Evolutionary conservation across 1,139 yeast genomes (phyloP).

Genomic region (Kazachstania sp.): DNA sequence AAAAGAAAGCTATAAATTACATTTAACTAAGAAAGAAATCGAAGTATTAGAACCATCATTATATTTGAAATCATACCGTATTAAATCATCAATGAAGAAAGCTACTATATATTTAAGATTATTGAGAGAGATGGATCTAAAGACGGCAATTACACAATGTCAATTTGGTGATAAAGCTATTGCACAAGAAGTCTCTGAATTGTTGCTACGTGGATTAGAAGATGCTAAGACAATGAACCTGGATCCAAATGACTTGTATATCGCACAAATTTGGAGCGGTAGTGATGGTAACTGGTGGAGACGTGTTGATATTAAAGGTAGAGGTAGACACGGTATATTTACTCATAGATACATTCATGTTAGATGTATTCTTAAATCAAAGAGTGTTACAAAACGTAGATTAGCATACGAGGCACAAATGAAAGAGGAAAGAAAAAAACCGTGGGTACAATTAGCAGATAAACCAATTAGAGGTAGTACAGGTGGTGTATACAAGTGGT

Average conservation of each 20-base stretch:
- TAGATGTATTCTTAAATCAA: constrained; percentile 63
- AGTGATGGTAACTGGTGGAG: constrained; percentile 71
- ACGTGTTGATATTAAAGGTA: constrained; percentile 77
- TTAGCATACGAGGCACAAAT: constrained; percentile 49
- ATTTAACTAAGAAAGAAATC: constrained; percentile 55
- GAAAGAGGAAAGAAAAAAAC: constrained; percentile 39
- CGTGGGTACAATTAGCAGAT: constrained; percentile 38
- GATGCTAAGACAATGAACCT: constrained; percentile 58
- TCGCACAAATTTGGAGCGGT: constrained; percentile 86
- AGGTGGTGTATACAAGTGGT: constrained; percentile 47
- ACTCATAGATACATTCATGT: constrained; percentile 74
- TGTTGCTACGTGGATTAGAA: constrained; percentile 62
- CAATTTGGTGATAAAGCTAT: constrained; percentile 80
- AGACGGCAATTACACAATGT: constrained; percentile 82
- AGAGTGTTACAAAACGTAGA: constrained; percentile 50
- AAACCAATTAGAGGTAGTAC: constrained; percentile 39
- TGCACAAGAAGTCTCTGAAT: constrained; percentile 68
- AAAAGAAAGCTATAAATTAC: constrained; percentile 47
- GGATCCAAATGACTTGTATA: constrained; percentile 54
- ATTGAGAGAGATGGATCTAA: constrained; percentile 56
- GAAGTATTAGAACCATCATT: constrained; percentile 79
- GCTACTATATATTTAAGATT: constrained; percentile 75
- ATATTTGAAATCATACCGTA: constrained; percentile 65
- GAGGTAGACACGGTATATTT: constrained; percentile 81
- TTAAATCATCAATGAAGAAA: constrained; percentile 81